Evolutionary conservation across 2,329 filamentous ascomycete genomes (phyloP).

Genomic region (Gaeumannomyces tritici): DNA sequence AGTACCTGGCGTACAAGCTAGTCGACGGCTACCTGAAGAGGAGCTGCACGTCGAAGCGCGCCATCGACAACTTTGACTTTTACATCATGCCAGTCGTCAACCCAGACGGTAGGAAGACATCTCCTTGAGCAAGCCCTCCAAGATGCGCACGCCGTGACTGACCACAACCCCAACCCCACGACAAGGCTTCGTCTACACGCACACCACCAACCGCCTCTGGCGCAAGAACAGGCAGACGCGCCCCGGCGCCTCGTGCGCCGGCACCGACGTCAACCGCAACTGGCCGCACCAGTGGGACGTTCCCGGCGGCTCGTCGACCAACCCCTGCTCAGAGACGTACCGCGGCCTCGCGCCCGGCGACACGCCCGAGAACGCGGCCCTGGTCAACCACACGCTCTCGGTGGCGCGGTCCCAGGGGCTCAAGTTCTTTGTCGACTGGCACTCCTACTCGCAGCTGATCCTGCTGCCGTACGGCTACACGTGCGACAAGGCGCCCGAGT

Average conservation of each 20-base stretch:
- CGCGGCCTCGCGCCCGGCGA: slow-evolving; percentile 25
- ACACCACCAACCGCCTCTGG: slow-evolving; percentile 48
- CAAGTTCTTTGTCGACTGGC: slow-evolving; percentile 55
- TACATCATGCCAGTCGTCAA: slow-evolving; percentile 56
- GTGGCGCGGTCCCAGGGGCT: slow-evolving; percentile 33
- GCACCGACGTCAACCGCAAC: slow-evolving; percentile 46
- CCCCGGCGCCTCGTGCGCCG: slow-evolving; percentile 31
- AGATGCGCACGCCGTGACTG: neutral
- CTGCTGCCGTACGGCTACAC: slow-evolving; percentile 55
- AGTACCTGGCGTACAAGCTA: slow-evolving; percentile 43
- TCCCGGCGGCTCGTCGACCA: slow-evolving; percentile 31
- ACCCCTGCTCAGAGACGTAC: slow-evolving; percentile 34
- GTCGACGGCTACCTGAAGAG: slow-evolving; percentile 31
- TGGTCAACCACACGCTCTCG: slow-evolving; percentile 26
- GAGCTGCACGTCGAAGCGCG: slow-evolving; percentile 23
- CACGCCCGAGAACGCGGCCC: slow-evolving; percentile 38
- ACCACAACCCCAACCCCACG: neutral
- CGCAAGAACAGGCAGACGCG: slow-evolving; percentile 46
- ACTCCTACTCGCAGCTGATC: slow-evolving; percentile 53
- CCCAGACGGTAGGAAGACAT: slow-evolving; percentile 35
- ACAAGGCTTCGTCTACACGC: slow-evolving; percentile 47
- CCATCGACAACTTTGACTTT: slow-evolving; percentile 55
- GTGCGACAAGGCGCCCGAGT: slow-evolving; percentile 34
- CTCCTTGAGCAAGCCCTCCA: no score
- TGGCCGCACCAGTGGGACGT: slow-evolving; percentile 33